Evolutionary conservation across 225 moss, liverwort and hornwort species (phyloP).

Genomic region (Straminergon stramineum): DNA sequence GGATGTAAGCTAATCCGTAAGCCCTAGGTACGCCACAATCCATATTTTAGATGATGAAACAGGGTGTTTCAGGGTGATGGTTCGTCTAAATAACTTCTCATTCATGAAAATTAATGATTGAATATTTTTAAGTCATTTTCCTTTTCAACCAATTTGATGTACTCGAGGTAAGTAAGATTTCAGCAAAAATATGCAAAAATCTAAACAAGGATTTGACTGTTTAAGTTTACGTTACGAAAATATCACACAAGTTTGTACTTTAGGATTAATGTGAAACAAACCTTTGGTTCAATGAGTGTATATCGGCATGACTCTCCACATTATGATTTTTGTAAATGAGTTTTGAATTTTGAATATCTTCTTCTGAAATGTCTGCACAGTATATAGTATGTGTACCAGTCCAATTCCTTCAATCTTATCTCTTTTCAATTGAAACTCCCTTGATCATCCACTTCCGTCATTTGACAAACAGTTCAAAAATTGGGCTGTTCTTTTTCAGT

Average conservation of each 20-base stretch:
- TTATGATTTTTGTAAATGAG: neutral
- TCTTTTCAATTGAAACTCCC: neutral
- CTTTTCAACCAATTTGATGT: no score
- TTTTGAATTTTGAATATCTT: neutral
- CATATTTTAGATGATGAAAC: neutral
- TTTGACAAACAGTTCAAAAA: neutral
- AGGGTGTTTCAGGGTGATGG: neutral
- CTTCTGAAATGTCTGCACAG: neutral
- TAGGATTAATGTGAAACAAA: neutral
- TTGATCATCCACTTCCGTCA: neutral
- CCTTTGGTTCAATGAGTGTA: no score
- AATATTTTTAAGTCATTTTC: no score
- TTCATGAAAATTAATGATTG: neutral
- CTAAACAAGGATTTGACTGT: neutral
- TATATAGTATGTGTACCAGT: neutral
- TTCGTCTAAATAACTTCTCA: neutral
- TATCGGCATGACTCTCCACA: neutral
- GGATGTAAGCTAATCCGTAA: neutral
- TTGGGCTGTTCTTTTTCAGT: neutral
- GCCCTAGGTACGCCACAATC: neutral
- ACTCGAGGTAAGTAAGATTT: neutral
- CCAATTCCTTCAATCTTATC: neutral
- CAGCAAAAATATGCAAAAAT: neutral
- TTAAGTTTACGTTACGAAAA: neutral
- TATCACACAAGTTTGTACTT: neutral